These are phyloP conservation scores for Debaryomycetaceae sp. DNA, from an alignment of 1,139 yeast genomes.

Conservation along the genomic window DNA sequence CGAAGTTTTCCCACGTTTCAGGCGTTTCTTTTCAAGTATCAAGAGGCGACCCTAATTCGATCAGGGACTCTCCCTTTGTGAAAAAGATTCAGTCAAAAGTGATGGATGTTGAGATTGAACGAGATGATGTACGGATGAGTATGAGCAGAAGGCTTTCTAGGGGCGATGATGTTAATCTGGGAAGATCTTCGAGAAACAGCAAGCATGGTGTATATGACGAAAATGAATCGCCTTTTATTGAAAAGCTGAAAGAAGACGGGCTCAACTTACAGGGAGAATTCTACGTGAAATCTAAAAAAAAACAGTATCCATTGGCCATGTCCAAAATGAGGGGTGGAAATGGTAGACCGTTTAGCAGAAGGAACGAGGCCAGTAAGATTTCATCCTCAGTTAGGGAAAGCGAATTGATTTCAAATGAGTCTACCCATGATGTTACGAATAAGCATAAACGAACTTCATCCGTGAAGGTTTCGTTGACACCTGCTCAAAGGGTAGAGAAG, in stretches of 20 bases:
- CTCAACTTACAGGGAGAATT: conserved; percentile 1
- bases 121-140: conserved; percentile 2
- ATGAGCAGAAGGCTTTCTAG: not conserved
- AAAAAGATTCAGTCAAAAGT: conserved; percentile 19
- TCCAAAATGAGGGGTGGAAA: conserved; percentile 7
- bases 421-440: not conserved
- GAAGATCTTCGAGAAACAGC: conserved; percentile 1
- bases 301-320: conserved; percentile 2
- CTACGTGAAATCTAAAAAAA: not conserved
- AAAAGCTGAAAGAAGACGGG: conserved; percentile 6
- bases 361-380: not conserved
- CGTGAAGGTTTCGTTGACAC: conserved; percentile 48
- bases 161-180: conserved; percentile 2
- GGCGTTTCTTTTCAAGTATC: conserved; percentile 15
- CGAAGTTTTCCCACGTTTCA: conserved; percentile 34
- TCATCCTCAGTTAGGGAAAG: not conserved
- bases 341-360: conserved; percentile 4
- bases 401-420: not conserved
- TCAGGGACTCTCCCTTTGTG: conserved; percentile 24
- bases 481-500: conserved; percentile 51
- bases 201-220: conserved; percentile 7
- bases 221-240: conserved; percentile 17
- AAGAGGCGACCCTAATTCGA: conserved; percentile 5
- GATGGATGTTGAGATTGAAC: conserved; percentile 12
- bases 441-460: conserved; percentile 23